Evolutionary conservation across 1,139 yeast genomes (phyloP).

Genomic region (Magnusiomyces magnusii): DNA sequence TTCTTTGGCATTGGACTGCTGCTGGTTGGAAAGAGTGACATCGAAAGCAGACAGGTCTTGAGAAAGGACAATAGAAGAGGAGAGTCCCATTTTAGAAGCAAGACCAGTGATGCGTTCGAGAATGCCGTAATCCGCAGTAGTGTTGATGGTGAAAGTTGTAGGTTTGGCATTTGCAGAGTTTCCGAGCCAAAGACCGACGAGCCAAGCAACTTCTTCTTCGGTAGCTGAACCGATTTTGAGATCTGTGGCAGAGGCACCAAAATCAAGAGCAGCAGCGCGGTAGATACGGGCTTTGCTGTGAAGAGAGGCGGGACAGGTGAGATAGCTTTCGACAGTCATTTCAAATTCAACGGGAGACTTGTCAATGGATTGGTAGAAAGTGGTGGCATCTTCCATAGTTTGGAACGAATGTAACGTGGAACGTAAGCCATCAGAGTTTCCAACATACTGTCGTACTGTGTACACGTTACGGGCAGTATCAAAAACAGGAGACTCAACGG

Average conservation of each 20-base stretch:
- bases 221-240: not conserved
- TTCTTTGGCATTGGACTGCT: not conserved
- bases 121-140: not conserved
- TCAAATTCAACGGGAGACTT: conserved; percentile 4
- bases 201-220: conserved; percentile 5
- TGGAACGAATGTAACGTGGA: not conserved
- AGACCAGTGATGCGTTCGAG: not conserved
- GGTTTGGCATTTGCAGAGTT: not conserved
- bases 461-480: not conserved
- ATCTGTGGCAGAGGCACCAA: not conserved
- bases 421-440: not conserved
- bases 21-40: conserved; percentile 1
- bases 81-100: conserved; percentile 2
- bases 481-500: not conserved
- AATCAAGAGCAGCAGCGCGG: not conserved
- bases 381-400: conserved; percentile 2
- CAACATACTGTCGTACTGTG: not conserved
- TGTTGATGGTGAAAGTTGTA: not conserved
- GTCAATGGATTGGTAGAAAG: not conserved
- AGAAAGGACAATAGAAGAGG: not conserved
- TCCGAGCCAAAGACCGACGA: conserved; percentile 4
- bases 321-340: conserved; percentile 1
- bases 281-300: conserved; percentile 2
- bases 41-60: not conserved
- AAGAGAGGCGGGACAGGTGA: conserved; percentile 1